Percentiles rank a stretch among this genome's conserved stretches.
Evolutionary conservation across 78 protist genomes (phyloP).

Genomic region (Dictyostelium discoideum): DNA sequence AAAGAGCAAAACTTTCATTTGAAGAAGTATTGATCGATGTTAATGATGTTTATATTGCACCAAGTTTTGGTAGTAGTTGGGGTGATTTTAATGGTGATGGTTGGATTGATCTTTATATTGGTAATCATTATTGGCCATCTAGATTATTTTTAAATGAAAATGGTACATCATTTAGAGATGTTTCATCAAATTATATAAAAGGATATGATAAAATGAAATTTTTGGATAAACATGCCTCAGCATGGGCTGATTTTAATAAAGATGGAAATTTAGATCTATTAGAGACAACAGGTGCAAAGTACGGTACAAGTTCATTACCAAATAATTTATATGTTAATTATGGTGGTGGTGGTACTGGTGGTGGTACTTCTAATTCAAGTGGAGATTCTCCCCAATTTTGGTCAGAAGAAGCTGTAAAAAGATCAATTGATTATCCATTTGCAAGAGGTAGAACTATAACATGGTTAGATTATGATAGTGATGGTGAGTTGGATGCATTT

Average conservation of each 20-base stretch:
- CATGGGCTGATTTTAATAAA: slow-evolving; percentile 73
- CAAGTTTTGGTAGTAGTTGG: slow-evolving; percentile 70
- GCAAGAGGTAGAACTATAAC: slow-evolving; percentile 61
- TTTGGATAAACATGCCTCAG: slow-evolving; percentile 62
- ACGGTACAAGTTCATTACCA: slow-evolving; percentile 55
- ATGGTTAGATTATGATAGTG: slow-evolving; percentile 67
- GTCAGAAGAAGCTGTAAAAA: slow-evolving; percentile 11
- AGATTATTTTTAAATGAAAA: slow-evolving; percentile 12
- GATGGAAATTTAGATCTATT: slow-evolving; percentile 70
- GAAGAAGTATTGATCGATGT: slow-evolving; percentile 23
- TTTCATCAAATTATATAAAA: not conserved
- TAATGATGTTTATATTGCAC: slow-evolving; percentile 13
- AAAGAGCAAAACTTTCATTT: not conserved
- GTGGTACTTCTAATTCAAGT: not conserved
- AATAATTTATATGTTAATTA: slow-evolving; percentile 27
- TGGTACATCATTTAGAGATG: slow-evolving; percentile 24
- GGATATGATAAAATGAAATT: not conserved
- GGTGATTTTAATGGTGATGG: slow-evolving; percentile 79
- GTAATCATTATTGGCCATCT: slow-evolving; percentile 71
- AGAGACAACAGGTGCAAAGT: slow-evolving; percentile 56
- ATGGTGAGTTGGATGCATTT: slow-evolving; percentile 71
- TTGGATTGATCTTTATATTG: slow-evolving; percentile 36
- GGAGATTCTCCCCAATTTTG: not conserved
- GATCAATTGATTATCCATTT: slow-evolving; percentile 64
- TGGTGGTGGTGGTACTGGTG: not conserved